phyloP scores from a whole-genome alignment of 208 protist genomes.

The Trypanosoma brucei region DNA sequence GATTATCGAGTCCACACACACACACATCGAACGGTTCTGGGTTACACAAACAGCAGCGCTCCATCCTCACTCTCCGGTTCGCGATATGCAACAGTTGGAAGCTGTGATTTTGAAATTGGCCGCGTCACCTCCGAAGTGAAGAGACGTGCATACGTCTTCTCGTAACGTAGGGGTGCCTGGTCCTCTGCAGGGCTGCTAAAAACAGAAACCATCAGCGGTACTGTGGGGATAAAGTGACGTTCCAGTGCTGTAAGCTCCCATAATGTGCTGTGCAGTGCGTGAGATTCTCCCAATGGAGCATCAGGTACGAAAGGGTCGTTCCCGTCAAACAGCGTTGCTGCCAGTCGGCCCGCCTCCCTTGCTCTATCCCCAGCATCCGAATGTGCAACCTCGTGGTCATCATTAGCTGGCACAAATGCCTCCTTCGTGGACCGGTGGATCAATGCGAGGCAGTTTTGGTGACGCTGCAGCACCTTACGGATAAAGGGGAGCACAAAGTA shows the following conservation, averaged over 20 bases:
- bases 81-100: slow-evolving; percentile 73
- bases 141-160: slow-evolving; percentile 82
- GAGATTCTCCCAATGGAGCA: slow-evolving; percentile 30
- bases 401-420: slow-evolving; percentile 39
- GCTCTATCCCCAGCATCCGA: slow-evolving; percentile 8
- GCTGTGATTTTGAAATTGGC: slow-evolving; percentile 38
- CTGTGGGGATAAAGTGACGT: slow-evolving; percentile 76
- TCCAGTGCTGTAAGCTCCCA: slow-evolving; percentile 88
- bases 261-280: slow-evolving; percentile 75
- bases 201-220: slow-evolving; percentile 83
- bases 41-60: slow-evolving; percentile 41
- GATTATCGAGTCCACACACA: background rate
- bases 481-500: slow-evolving; percentile 87
- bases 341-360: slow-evolving; percentile 37
- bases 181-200: slow-evolving; percentile 80
- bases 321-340: slow-evolving; percentile 68
- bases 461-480: slow-evolving; percentile 75
- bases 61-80: slow-evolving; percentile 34
- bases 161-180: slow-evolving; percentile 74
- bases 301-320: slow-evolving; percentile 65
- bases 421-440: slow-evolving; percentile 82
- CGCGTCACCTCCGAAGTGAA: slow-evolving; percentile 82
- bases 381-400: background rate
- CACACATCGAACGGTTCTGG: background rate
- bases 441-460: slow-evolving; percentile 82